Conservation (phyloP, 2,329 filamentous ascomycete genomes). For the Cytospora mali region DNA sequence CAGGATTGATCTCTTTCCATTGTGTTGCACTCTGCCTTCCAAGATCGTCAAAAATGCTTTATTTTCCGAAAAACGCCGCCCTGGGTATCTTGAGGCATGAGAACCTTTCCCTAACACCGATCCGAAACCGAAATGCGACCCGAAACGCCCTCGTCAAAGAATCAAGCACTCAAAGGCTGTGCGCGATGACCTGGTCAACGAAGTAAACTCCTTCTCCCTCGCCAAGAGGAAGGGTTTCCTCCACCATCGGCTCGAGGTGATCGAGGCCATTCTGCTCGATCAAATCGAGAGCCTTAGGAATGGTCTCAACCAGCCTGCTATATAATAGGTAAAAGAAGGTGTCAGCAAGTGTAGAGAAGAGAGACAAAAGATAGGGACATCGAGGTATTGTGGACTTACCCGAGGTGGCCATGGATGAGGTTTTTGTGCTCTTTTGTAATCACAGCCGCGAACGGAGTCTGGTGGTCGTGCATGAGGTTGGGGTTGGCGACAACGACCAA, state of each 20-base stretch:
- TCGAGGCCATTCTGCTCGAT: slow-evolving; percentile 31
- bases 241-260: slow-evolving; percentile 31
- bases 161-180: not conserved
- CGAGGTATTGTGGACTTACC: slow-evolving; percentile 52
- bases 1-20: not conserved
- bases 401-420: slow-evolving; percentile 69
- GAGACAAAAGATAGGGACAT: not conserved
- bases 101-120: not conserved
- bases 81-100: slow-evolving; percentile 14
- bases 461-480: slow-evolving; percentile 83
- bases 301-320: slow-evolving; percentile 33
- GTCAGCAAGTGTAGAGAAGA: not conserved
- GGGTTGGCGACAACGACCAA: slow-evolving; percentile 91
- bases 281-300: slow-evolving; percentile 29
- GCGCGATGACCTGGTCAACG: slow-evolving; percentile 34
- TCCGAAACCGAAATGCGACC: not conserved
- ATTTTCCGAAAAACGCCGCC: slow-evolving; percentile 8
- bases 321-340: not conserved
- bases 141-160: not conserved
- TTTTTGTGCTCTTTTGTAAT: slow-evolving; percentile 73
- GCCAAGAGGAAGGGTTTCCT: slow-evolving; percentile 36
- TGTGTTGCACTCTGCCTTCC: not conserved
- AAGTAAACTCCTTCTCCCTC: slow-evolving; percentile 36
- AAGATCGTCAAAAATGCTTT: not conserved
- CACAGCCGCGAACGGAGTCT: slow-evolving; percentile 80